A percentile compares a stretch with the other conserved stretches of the same genome.
Conservation (phyloP, 2,329 filamentous ascomycete species). For the Fusarium poae region DNA sequence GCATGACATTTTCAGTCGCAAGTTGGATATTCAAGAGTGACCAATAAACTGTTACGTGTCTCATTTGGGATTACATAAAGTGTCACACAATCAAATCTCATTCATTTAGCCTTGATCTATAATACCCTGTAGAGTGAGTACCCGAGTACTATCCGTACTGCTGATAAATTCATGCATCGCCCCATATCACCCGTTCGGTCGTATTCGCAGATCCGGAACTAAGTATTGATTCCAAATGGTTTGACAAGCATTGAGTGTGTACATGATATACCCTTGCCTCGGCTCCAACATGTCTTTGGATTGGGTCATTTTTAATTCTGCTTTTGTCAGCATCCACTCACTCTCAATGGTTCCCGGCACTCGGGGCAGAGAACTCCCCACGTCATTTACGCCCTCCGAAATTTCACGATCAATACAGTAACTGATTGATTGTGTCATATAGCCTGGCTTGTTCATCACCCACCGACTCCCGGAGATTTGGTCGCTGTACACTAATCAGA, state of each 20-base stretch:
- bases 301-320: background rate
- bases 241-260: background rate
- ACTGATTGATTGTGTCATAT: constrained; percentile 44
- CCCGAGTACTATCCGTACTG: background rate
- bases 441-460: constrained; percentile 41
- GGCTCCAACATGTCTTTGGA: background rate
- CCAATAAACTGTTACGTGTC: accelerated
- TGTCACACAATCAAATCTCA: background rate
- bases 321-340: constrained; percentile 39
- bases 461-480: constrained; percentile 20
- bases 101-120: background rate
- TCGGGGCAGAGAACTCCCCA: constrained; percentile 29
- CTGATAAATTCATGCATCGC: constrained; percentile 34
- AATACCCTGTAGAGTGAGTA: constrained; percentile 10
- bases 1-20: background rate
- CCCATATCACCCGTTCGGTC: constrained; percentile 23
- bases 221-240: constrained; percentile 40
- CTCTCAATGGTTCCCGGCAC: constrained; percentile 15
- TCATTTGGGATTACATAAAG: too few species aligned
- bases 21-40: too few species aligned
- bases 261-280: constrained; percentile 9
- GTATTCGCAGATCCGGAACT: constrained; percentile 29
- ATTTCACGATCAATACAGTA: constrained; percentile 17
- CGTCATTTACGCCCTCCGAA: constrained; percentile 16
- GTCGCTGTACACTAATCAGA: constrained; percentile 25